Evolutionary conservation across 495 filamentous ascomycete species (phyloP), one percentile per base, ranked within the genome.

Genomic region (Glutinoglossum americanum): DNA sequence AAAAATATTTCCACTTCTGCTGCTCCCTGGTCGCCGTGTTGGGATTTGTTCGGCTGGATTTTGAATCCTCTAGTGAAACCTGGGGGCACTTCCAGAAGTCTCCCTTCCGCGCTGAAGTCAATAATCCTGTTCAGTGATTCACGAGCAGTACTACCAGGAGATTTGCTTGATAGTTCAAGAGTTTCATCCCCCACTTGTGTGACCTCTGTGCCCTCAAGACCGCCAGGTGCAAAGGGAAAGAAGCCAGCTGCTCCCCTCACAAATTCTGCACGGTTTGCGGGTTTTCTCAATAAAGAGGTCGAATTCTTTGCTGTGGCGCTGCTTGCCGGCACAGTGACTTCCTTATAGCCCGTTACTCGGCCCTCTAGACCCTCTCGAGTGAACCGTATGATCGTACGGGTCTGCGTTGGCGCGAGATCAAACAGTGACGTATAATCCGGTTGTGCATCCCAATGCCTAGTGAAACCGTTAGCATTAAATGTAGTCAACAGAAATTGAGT

Each of bases 231-330:
- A 64, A 98, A 98, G 3, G 92, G 92, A 60, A 95, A 92, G 71
- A 94, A 97, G 0, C 92, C 93, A 23, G 89, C 86, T 21, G 84
- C 89, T 17, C 92, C 92, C n/a, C 92, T 77, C 23, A 98, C 89
- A 67, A 97, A 94, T 55, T 97, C 89, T 39, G 86, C 87, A 61
- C 85, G 79, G 58, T 78, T 80, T 41, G 89, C 92, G 27, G 90
- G 90, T 63, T 92, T 92, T 41, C 92, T 78, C 10, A 85, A 70
- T 39, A 98, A 73, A 0, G 89, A 95, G 0, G 93, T 98, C 25
- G 89, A 96, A 64, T 94, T 95, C 71, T 98, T 98, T 4, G 92
- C 92, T 19, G 84, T 97, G 0, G 87, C 87, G 58, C 85, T 90
- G 59, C 78, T 82, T 25, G 89, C 89, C 17, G 90, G 89, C 26